Percentiles rank a stretch among this genome's conserved stretches.
phyloP scores from a whole-genome alignment of 1,139 yeast genomes.

The Yamadazyma aaseri region DNA sequence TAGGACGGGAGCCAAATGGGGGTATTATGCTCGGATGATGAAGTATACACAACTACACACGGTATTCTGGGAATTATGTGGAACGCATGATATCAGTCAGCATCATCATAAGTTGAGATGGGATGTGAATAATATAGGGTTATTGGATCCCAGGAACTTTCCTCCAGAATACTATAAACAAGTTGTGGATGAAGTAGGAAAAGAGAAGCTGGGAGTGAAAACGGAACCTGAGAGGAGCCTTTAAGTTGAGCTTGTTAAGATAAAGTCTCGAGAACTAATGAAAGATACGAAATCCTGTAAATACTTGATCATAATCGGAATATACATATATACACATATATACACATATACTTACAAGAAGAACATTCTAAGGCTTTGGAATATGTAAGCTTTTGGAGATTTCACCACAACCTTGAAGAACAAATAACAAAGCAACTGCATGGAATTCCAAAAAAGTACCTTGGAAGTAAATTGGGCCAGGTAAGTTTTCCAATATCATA shows the following conservation, averaged over 20 bases:
- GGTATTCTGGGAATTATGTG: slow-evolving; percentile 43
- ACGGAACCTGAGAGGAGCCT: no score
- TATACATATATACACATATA: no score
- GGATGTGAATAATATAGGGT: slow-evolving; percentile 30
- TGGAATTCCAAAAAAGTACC: slow-evolving; percentile 72
- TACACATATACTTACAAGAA: no score
- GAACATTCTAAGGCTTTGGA: slow-evolving; percentile 78
- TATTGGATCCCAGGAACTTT: slow-evolving; percentile 42
- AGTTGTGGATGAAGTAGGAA: no score
- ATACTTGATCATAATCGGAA: no score
- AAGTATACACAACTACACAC: slow-evolving; percentile 31
- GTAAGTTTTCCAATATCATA: slow-evolving; percentile 50
- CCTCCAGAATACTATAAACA: slow-evolving; percentile 13
- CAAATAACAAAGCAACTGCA: slow-evolving; percentile 61
- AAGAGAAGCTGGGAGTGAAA: no score
- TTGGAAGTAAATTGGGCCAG: slow-evolving; percentile 59
- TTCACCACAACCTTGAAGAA: slow-evolving; percentile 85
- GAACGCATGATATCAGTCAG: slow-evolving; percentile 29
- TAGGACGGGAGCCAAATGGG: slow-evolving; percentile 12
- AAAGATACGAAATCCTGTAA: no score
- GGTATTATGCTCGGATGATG: slow-evolving; percentile 20
- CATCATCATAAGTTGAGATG: slow-evolving; percentile 29
- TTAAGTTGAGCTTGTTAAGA: no score
- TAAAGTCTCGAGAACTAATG: no score
- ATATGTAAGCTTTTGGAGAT: slow-evolving; percentile 86